These are phyloP conservation scores for Albugo laibachii DNA, from an alignment of 352 stramenopile genomes.

Conservation along the genomic window DNA sequence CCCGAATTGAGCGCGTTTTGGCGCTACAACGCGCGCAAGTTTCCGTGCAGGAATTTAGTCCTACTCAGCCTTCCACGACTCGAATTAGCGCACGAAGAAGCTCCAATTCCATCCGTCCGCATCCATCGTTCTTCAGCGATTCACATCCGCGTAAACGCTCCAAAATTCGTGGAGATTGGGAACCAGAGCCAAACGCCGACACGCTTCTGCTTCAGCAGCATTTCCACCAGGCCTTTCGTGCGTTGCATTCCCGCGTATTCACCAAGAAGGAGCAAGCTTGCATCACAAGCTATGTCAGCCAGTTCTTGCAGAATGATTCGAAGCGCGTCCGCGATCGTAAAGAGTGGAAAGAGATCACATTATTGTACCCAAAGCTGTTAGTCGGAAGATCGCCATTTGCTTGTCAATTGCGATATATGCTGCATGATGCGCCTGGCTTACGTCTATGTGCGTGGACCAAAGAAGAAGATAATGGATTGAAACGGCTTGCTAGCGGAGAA, in stretches of 20 bases:
- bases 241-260: conserved; percentile 23
- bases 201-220: conserved; percentile 23
- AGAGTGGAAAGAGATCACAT: background rate
- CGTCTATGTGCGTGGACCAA: conserved; percentile 34
- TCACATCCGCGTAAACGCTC: background rate
- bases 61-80: background rate
- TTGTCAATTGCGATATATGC: conserved; percentile 53
- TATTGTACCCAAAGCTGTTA: conserved; percentile 11
- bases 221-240: conserved; percentile 38
- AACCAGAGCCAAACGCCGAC: conserved; percentile 20
- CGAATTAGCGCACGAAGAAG: conserved; percentile 10
- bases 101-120: conserved; percentile 28
- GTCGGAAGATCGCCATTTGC: conserved; percentile 49
- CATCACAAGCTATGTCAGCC: conserved; percentile 20
- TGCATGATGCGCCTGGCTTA: conserved; percentile 34
- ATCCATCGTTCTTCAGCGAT: background rate
- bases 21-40: conserved; percentile 26
- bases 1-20: background rate
- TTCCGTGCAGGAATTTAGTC: conserved; percentile 20
- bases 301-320: conserved; percentile 8
- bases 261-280: conserved; percentile 32
- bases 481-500: conserved; percentile 18
- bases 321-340: conserved; percentile 4
- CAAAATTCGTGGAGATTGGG: conserved; percentile 1
- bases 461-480: conserved; percentile 20